Base-by-base conservation (phyloP, 495 filamentous ascomycete genomes). In the Aspergillus affinis region DNA sequence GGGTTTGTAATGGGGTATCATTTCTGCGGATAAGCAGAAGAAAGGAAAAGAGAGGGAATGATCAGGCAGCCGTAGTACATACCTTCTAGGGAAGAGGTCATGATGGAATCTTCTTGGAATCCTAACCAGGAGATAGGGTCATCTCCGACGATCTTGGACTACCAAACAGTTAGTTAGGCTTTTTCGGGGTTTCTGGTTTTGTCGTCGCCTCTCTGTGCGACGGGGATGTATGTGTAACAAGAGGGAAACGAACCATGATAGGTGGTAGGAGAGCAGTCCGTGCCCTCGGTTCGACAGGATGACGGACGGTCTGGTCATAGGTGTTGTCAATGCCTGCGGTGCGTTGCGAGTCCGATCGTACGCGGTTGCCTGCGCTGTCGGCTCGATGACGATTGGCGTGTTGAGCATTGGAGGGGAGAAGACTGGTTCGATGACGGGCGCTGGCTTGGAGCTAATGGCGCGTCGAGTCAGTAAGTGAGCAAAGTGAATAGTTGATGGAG, bases 21-120 rank as follows among this genome's bases (percentile, higher is more conserved):
- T 41, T 15, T 2, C 19, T 59, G 44, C 55, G 29, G 32, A 44
- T 13, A 10, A 54, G 46, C 36, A 4, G 29, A 59, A 46, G 58
- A 53, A 55, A 54, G 48, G 29, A 51, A 66, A n/a, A n/a, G n/a
- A n/a, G n/a, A n/a, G n/a, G 60, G 57, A 6, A 32, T 32, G 29
- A 6, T 32, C 29, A 15, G 36, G 36, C 9, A 4, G 23, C 4
- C 23, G 23, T 15, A 17, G 36, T 2, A 10, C 36, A 41, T 15
- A 94, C 92, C 92, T 75, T 86, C 86, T 64, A 88, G 86, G 68
- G 92, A 97, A 58, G 90, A 89, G n/a, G 91, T 96, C 65, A 97
- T 85, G 48, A 98, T 93, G 27, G 87, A 88, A 67, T 96, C 87
- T 72, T 96, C 89, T 61, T 92, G 90, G 67, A 98, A 98, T 12